A percentile compares a stretch with the other conserved stretches of the same genome.
These are phyloP conservation scores for Podaxis pistillaris DNA, from an alignment of 768 basidiomycete species.

Conservation along the genomic window DNA sequence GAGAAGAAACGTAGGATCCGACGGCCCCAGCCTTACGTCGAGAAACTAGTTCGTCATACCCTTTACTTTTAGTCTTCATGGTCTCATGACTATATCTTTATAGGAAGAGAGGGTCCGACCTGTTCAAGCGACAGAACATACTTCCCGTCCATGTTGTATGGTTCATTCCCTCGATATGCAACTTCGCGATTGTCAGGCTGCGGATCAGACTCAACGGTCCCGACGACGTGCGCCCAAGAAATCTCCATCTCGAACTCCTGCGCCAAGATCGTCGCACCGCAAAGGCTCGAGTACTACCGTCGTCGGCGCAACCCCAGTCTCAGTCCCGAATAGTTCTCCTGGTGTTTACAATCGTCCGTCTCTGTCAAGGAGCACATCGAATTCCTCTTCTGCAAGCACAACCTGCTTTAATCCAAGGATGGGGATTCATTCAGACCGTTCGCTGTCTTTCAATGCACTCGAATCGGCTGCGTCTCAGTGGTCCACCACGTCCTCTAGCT, in stretches of 20 bases:
- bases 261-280: not conserved
- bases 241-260: not conserved
- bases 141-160: not conserved
- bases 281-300: not conserved
- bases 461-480: not conserved
- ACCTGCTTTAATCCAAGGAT: not conserved
- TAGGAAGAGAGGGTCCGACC: not conserved
- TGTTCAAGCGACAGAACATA: not conserved
- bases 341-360: not conserved
- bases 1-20: not conserved
- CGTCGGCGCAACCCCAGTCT: not conserved
- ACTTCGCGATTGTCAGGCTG: not conserved
- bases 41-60: not conserved
- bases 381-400: not conserved
- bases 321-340: not conserved
- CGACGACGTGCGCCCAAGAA: not conserved
- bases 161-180: not conserved
- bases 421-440: not conserved
- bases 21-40: not conserved
- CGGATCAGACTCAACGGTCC: not conserved
- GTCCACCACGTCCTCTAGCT: not conserved
- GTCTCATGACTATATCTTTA: not conserved
- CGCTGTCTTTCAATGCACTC: not conserved
- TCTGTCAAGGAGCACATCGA: not conserved
- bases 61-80: not conserved